These are phyloP conservation scores for Aspergillus brunneoviolaceus DNA, from an alignment of 2,329 filamentous ascomycete species.

Conservation along the genomic window DNA sequence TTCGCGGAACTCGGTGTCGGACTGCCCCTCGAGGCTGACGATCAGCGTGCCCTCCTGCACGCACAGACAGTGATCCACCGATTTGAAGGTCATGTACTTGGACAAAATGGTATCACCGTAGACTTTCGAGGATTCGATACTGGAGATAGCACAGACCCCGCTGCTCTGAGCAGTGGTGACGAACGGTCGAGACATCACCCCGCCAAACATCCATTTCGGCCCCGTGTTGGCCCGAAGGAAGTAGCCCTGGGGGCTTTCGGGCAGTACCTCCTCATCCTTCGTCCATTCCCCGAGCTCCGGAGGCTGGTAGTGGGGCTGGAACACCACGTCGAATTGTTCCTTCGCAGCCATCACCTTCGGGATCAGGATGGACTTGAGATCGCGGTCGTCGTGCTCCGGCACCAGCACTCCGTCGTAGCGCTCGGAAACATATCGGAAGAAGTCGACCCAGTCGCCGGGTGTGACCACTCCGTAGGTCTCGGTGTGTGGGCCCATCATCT, in stretches of 20 bases:
- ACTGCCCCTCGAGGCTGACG: conserved; percentile 41
- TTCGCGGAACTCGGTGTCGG: conserved; percentile 40
- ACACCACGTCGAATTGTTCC: conserved; percentile 57
- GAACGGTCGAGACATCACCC: conserved; percentile 45
- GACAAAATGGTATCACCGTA: conserved; percentile 40
- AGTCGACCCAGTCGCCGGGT: conserved; percentile 61
- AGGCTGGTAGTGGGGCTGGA: conserved; percentile 49
- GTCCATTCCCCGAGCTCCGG: conserved; percentile 39
- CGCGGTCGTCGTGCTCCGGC: conserved; percentile 54
- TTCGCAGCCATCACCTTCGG: conserved; percentile 58
- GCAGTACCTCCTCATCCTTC: conserved; percentile 25
- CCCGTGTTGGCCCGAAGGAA: conserved; percentile 53
- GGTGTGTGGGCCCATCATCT: conserved; percentile 55
- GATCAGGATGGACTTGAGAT: conserved; percentile 52
- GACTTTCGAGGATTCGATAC: conserved; percentile 46
- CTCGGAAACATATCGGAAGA: conserved; percentile 60
- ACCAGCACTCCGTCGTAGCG: conserved; percentile 51
- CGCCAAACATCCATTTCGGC: conserved; percentile 34
- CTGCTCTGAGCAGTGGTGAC: conserved; percentile 49
- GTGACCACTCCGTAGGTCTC: conserved; percentile 57
- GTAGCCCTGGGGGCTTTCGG: conserved; percentile 41
- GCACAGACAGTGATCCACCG: conserved; percentile 55
- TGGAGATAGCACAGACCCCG: conserved; percentile 55
- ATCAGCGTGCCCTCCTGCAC: conserved; percentile 49
- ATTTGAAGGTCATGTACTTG: conserved; percentile 44